phyloP scores from a whole-genome alignment of 495 filamentous ascomycete species.

The Penicillium angulare region DNA sequence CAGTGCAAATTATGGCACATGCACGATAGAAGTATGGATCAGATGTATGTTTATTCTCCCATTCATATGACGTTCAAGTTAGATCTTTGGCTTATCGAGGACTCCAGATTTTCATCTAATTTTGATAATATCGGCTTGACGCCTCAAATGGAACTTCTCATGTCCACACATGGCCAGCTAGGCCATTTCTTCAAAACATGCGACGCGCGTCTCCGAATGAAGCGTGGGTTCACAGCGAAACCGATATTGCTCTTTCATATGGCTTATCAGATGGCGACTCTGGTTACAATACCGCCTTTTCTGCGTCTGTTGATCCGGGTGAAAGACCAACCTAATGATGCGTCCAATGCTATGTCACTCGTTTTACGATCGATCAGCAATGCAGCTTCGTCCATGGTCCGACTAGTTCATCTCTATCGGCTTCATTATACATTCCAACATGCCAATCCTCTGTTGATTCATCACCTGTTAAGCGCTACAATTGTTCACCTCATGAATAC shows the following conservation, averaged over 20 bases:
- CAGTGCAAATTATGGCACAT: conserved; percentile 14
- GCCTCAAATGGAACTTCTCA: background rate
- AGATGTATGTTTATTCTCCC: conserved; percentile 1
- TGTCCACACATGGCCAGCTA: background rate
- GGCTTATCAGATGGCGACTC: conserved; percentile 10
- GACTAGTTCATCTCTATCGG: conserved; percentile 7
- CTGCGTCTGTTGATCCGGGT: background rate
- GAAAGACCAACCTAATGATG: background rate
- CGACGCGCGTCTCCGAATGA: background rate
- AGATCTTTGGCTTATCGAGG: background rate
- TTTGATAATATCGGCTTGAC: background rate
- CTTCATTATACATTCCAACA: background rate
- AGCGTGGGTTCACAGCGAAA: background rate
- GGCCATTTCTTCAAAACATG: background rate
- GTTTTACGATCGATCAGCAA: conserved; percentile 6
- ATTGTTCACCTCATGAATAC: conserved; percentile 14
- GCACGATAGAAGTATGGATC: conserved; percentile 13
- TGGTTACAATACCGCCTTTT: conserved; percentile 11
- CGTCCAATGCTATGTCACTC: background rate
- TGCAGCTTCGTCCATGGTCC: conserved; percentile 9
- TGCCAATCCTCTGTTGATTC: conserved; percentile 11
- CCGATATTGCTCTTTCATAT: conserved; percentile 11
- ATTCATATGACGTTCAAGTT: background rate
- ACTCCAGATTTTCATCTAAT: background rate
- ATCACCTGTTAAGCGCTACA: conserved; percentile 6